phyloP scores from a whole-genome alignment of 2,329 filamentous ascomycete species.

The Calonectria naviculata region DNA sequence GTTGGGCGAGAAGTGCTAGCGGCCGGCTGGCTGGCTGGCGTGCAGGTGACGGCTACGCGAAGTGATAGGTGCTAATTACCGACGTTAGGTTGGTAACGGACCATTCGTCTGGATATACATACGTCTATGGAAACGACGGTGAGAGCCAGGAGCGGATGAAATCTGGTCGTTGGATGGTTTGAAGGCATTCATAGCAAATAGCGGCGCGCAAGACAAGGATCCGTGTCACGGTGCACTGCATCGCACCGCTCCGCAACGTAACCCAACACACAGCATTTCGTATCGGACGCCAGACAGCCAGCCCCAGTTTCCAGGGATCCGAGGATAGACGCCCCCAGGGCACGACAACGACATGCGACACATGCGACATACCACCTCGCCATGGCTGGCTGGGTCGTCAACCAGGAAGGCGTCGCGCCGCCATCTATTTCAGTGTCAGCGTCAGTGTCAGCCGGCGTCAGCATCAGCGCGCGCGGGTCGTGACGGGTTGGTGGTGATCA shows the following conservation, averaged over 20 bases:
- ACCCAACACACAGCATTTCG: constrained; percentile 15
- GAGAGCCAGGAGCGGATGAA: neutral
- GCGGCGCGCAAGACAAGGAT: constrained; percentile 3
- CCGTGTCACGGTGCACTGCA: constrained; percentile 7
- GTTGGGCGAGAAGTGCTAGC: constrained; percentile 1
- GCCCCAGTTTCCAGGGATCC: constrained; percentile 11
- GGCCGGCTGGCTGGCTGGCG: constrained; percentile 11
- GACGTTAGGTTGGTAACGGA: neutral
- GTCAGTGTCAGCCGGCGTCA: constrained; percentile 37
- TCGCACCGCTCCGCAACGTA: constrained; percentile 16
- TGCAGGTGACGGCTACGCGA: constrained; percentile 6
- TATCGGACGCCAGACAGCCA: constrained; percentile 8
- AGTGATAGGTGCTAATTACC: constrained; percentile 11
- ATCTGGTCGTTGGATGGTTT: constrained; percentile 7
- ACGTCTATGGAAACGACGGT: neutral
- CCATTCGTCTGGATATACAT: neutral
- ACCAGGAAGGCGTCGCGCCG: constrained; percentile 27
- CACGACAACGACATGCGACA: constrained; percentile 9
- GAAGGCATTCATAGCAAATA: constrained; percentile 8
- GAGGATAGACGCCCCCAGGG: constrained; percentile 6
- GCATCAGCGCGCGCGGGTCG: constrained; percentile 17
- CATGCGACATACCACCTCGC: constrained; percentile 12
- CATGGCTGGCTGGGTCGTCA: constrained; percentile 15
- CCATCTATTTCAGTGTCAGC: constrained; percentile 30
- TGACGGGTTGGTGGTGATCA: constrained; percentile 31